A percentile compares a stretch with the other conserved stretches of the same genome.
Conservation (phyloP, 495 filamentous ascomycete species). For the Coniosporium apollinis region DNA sequence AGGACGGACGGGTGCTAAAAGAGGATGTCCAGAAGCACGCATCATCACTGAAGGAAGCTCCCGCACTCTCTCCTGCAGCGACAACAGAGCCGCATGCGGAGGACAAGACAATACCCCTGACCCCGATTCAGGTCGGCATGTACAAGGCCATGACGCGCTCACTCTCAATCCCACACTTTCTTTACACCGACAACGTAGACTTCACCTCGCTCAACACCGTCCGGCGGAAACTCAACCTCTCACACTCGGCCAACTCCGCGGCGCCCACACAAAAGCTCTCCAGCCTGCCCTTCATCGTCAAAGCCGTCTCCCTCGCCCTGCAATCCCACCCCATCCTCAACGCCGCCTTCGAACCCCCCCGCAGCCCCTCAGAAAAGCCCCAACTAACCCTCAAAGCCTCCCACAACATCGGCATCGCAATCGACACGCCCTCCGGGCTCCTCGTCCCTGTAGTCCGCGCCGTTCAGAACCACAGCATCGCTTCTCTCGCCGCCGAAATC, state of each 20-base stretch:
- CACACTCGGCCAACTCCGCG: constrained; percentile 8
- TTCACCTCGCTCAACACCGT: constrained; percentile 54
- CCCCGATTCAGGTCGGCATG: constrained; percentile 76
- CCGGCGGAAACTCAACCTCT: constrained; percentile 46
- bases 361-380: constrained; percentile 39
- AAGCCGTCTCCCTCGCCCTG: constrained; percentile 77
- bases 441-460: constrained; percentile 91
- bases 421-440: constrained; percentile 82
- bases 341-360: constrained; percentile 51
- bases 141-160: constrained; percentile 97
- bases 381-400: constrained; percentile 53
- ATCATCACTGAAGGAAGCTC: constrained; percentile 18
- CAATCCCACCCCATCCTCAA: constrained; percentile 74
- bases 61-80: constrained; percentile 5
- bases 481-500: constrained; percentile 62
- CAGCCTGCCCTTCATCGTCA: constrained; percentile 86
- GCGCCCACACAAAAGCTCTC: constrained; percentile 42
- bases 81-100: constrained; percentile 15
- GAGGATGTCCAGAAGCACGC: constrained; percentile 74
- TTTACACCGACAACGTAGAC: constrained; percentile 76
- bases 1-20: constrained; percentile 79
- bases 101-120: constrained; percentile 50
- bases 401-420: constrained; percentile 92
- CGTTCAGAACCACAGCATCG: constrained; percentile 54
- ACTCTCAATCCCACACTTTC: constrained; percentile 78